A percentile compares a stretch with the other conserved stretches of the same genome.
These are phyloP conservation scores for Arthrobotrys megalospora DNA, from an alignment of 2,329 filamentous ascomycete species.

Conservation along the genomic window DNA sequence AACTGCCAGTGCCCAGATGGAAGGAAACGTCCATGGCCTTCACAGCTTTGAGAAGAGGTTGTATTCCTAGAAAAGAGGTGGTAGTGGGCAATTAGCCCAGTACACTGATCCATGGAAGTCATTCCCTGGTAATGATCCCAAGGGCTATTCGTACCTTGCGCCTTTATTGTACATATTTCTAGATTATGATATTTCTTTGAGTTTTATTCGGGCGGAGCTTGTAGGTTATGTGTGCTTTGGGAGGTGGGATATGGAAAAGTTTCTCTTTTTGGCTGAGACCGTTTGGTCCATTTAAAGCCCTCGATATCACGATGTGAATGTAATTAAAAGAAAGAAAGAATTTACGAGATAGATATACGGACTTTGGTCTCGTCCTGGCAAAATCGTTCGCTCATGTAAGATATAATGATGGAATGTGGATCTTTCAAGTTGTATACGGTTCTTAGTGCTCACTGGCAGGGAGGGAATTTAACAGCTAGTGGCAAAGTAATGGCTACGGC, in stretches of 20 bases:
- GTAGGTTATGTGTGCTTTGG: constrained; percentile 32
- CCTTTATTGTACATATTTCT: constrained; percentile 35
- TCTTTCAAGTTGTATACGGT: too few relatives aligned
- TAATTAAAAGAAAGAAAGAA: background rate
- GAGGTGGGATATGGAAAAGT: constrained; percentile 49
- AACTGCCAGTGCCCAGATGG: constrained; percentile 92
- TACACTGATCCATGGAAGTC: background rate
- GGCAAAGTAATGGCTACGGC: too few relatives aligned
- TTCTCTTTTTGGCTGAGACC: constrained; percentile 11
- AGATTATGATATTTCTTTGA: constrained; percentile 12
- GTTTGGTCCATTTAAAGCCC: background rate
- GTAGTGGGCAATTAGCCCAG: background rate
- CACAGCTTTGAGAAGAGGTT: constrained; percentile 99
- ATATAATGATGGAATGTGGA: too few relatives aligned
- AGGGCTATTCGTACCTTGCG: background rate
- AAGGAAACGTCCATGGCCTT: constrained; percentile 96
- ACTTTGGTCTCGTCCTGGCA: too few relatives aligned
- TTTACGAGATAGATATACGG: too few relatives aligned
- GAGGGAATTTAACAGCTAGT: too few relatives aligned
- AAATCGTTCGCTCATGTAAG: too few relatives aligned
- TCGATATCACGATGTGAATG: background rate
- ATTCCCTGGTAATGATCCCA: too few relatives aligned
- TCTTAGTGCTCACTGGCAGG: too few relatives aligned
- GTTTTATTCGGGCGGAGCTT: constrained; percentile 33
- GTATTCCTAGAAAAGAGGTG: constrained; percentile 77